phyloP scores from a whole-genome alignment of 768 basidiomycete genomes.

The Termitomyces sp. region DNA sequence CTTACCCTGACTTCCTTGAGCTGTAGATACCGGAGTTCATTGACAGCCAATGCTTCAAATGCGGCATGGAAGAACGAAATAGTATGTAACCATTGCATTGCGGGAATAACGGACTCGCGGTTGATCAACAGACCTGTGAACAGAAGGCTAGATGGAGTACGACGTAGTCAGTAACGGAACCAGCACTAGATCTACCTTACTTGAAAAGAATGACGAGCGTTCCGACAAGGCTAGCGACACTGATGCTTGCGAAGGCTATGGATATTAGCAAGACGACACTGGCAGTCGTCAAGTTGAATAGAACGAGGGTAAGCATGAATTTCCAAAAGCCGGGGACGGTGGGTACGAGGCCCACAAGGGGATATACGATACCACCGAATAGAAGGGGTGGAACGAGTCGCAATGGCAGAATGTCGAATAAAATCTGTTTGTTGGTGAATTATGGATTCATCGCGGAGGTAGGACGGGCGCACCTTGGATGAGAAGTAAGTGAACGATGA shows the following conservation, averaged over 20 bases:
- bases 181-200: conserved; percentile 41
- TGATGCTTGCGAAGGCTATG: conserved; percentile 80
- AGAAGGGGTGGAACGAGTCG: conserved; percentile 93
- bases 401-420: conserved; percentile 94
- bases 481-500: conserved; percentile 95
- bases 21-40: conserved; percentile 91
- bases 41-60: conserved; percentile 96
- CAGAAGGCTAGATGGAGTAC: conserved; percentile 54
- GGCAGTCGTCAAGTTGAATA: conserved; percentile 96
- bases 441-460: too few species aligned
- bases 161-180: conserved; percentile 1
- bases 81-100: conserved; percentile 83
- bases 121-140: conserved; percentile 97
- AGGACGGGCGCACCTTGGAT: conserved; percentile 59
- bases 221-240: conserved; percentile 91
- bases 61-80: conserved; percentile 98
- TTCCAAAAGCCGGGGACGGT: conserved; percentile 93
- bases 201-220: conserved; percentile 98
- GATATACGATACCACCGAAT: conserved; percentile 94
- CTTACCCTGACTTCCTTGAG: conserved; percentile 85
- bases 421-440: conserved; percentile 43
- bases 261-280: conserved; percentile 88
- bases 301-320: conserved; percentile 90
- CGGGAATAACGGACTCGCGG: conserved; percentile 71
- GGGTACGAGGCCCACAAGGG: conserved; percentile 91